These are phyloP conservation scores for Lithospermum erythrorhizon DNA, from an alignment of 257 asterid species.

Conservation along the genomic window DNA sequence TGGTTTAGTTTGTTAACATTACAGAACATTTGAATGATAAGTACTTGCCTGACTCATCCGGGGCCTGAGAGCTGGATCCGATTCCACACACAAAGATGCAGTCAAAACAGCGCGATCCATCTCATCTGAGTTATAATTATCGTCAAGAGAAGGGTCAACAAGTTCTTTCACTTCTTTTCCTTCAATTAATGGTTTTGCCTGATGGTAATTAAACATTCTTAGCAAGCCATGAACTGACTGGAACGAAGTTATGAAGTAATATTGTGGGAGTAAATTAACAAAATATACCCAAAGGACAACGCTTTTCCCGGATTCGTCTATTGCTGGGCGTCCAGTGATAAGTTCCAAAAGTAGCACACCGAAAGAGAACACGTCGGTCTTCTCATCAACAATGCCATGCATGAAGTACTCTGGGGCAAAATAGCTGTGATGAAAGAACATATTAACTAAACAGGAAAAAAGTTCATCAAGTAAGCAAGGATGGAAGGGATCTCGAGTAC, in stretches of 20 bases:
- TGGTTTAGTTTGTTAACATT: not conserved
- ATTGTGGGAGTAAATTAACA: not conserved
- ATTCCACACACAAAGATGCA: slow-evolving; percentile 43
- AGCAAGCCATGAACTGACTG: not conserved
- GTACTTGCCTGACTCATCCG: slow-evolving; percentile 52
- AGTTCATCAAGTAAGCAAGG: not conserved
- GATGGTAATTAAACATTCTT: not conserved
- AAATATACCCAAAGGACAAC: slow-evolving; percentile 57
- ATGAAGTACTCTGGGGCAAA: slow-evolving; percentile 75
- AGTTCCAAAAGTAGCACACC: slow-evolving; percentile 66
- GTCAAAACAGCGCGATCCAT: slow-evolving; percentile 33
- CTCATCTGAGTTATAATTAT: slow-evolving; percentile 28
- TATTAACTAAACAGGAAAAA: not conserved
- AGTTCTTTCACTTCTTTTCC: slow-evolving; percentile 20
- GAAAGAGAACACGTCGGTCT: slow-evolving; percentile 60
- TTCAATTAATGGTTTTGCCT: slow-evolving; percentile 65
- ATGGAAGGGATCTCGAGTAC: not conserved
- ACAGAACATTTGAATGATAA: not conserved
- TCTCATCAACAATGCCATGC: slow-evolving; percentile 68
- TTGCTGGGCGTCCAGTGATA: slow-evolving; percentile 47
- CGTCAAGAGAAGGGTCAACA: slow-evolving; percentile 41
- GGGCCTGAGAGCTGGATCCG: slow-evolving; percentile 44
- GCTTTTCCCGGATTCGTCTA: slow-evolving; percentile 45
- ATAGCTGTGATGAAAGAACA: slow-evolving; percentile 27
- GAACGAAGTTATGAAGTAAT: not conserved